phyloP scores from a whole-genome alignment of 768 basidiomycete genomes.

The Kondoa malvinella region DNA sequence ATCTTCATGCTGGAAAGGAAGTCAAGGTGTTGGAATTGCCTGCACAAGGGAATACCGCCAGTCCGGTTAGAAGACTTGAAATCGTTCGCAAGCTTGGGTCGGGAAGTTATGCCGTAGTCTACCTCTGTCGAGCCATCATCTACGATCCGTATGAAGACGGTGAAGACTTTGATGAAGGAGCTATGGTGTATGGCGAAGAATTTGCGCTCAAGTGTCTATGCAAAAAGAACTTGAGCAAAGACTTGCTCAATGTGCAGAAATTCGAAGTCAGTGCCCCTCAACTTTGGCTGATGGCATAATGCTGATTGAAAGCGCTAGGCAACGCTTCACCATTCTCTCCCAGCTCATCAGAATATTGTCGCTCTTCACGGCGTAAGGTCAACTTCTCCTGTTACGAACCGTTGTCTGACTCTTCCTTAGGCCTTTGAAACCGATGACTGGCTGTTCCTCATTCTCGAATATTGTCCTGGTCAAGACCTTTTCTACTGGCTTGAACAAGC shows the following conservation, averaged over 20 bases:
- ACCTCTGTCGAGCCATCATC: slow-evolving; percentile 28
- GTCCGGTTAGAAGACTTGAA: slow-evolving; percentile 21
- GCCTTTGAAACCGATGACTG: slow-evolving; percentile 84
- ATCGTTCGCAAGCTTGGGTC: slow-evolving; percentile 23
- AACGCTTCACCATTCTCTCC: slow-evolving; percentile 83
- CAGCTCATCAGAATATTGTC: slow-evolving; percentile 79
- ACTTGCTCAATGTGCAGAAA: slow-evolving; percentile 72
- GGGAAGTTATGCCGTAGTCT: slow-evolving; percentile 19
- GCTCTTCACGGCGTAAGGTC: slow-evolving; percentile 54
- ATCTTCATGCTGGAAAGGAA: slow-evolving; percentile 47
- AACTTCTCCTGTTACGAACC: neutral
- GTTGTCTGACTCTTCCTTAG: slow-evolving; percentile 19
- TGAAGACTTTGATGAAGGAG: slow-evolving; percentile 16
- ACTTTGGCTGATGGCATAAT: slow-evolving; percentile 33
- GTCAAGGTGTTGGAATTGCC: slow-evolving; percentile 61
- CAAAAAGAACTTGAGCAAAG: slow-evolving; percentile 79
- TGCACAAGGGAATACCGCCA: slow-evolving; percentile 23
- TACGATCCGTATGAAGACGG: slow-evolving; percentile 24
- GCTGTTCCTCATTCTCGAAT: slow-evolving; percentile 81
- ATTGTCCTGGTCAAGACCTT: slow-evolving; percentile 88
- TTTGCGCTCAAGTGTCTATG: slow-evolving; percentile 94
- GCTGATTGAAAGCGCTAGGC: slow-evolving; percentile 39
- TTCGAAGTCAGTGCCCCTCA: slow-evolving; percentile 41
- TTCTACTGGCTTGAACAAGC: slow-evolving; percentile 97
- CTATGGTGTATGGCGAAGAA: slow-evolving; percentile 38